A percentile compares a stretch with the other conserved stretches of the same genome.
Conservation (phyloP, 495 filamentous ascomycete genomes). For the Lasiosphaeria miniovina region DNA sequence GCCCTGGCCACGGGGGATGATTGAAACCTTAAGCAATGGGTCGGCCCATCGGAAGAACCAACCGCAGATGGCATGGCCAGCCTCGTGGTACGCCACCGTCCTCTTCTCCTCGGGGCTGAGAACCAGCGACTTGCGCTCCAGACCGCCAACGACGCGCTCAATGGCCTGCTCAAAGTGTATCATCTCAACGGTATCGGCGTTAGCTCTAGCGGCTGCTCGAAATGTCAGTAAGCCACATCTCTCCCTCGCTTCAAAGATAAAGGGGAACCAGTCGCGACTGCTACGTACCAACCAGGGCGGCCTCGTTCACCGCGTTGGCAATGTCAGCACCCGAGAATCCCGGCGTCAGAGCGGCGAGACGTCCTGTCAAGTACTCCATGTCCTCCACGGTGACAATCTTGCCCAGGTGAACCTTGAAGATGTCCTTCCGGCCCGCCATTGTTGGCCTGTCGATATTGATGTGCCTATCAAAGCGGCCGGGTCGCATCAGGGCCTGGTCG, state of each 20-base stretch:
- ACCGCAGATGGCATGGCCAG: constrained; percentile 95
- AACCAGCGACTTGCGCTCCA: constrained; percentile 94
- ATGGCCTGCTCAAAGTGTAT: constrained; percentile 94
- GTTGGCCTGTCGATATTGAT: constrained; percentile 91
- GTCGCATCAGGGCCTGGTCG: constrained; percentile 92
- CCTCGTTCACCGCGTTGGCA: constrained; percentile 97
- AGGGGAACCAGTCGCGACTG: background rate
- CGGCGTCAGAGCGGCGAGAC: constrained; percentile 86
- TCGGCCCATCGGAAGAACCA: constrained; percentile 98
- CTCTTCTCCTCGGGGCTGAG: constrained; percentile 89
- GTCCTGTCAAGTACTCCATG: constrained; percentile 78
- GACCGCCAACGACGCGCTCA: constrained; percentile 90
- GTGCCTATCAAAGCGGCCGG: constrained; percentile 93
- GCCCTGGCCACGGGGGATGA: constrained; percentile 93
- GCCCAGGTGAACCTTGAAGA: constrained; percentile 87
- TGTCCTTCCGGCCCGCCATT: constrained; percentile 94
- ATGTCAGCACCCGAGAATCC: constrained; percentile 98
- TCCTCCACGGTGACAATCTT: constrained; percentile 92
- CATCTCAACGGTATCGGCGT: constrained; percentile 75
- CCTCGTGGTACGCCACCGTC: constrained; percentile 96
- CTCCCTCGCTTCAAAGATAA: background rate
- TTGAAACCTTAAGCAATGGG: constrained; percentile 95
- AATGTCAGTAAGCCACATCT: constrained; percentile 27
- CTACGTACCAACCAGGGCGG: constrained; percentile 86
- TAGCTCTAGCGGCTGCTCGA: constrained; percentile 70